Percentiles rank a stretch among this genome's conserved stretches.
Evolutionary conservation across 179 eudicot genomes (phyloP).

Genomic region (Sideroxylon spinosum): DNA sequence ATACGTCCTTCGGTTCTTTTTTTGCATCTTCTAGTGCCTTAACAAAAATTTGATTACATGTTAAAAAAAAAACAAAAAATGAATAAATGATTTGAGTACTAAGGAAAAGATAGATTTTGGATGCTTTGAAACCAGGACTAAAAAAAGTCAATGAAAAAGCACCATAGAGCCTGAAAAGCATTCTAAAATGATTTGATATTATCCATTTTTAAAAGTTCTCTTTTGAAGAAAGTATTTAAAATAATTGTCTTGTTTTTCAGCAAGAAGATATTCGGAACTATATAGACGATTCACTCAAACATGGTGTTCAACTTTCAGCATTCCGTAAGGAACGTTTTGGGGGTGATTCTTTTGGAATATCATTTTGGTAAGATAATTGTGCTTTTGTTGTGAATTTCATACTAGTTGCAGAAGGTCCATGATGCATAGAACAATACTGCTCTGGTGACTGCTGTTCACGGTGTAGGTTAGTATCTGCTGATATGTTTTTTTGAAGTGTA

Average conservation of each 20-base stretch:
- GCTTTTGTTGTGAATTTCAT: slow-evolving; percentile 11
- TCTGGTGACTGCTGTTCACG: background rate
- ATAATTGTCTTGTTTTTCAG: slow-evolving; percentile 46
- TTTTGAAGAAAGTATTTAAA: background rate
- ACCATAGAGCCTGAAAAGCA: background rate
- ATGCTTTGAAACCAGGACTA: background rate
- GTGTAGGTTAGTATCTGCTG: background rate
- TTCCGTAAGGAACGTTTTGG: slow-evolving; percentile 79
- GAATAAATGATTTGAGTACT: background rate
- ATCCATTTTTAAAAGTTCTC: background rate
- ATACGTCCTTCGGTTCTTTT: too few species aligned
- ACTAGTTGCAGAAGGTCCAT: background rate
- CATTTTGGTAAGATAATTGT: slow-evolving; percentile 61
- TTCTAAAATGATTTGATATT: background rate
- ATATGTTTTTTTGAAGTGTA: slow-evolving; percentile 28
- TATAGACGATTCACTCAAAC: slow-evolving; percentile 77
- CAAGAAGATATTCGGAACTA: slow-evolving; percentile 95
- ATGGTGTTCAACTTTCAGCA: slow-evolving; percentile 67
- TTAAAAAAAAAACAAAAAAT: background rate
- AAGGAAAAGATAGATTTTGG: slow-evolving; percentile 2
- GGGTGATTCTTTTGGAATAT: slow-evolving; percentile 60
- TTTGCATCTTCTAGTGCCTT: too few species aligned
- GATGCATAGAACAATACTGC: background rate
- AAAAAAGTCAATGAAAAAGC: background rate
- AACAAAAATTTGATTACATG: too few species aligned